phyloP scores from a whole-genome alignment of 1,284 basidiomycete genomes.

The Sphagnurus paluster region DNA sequence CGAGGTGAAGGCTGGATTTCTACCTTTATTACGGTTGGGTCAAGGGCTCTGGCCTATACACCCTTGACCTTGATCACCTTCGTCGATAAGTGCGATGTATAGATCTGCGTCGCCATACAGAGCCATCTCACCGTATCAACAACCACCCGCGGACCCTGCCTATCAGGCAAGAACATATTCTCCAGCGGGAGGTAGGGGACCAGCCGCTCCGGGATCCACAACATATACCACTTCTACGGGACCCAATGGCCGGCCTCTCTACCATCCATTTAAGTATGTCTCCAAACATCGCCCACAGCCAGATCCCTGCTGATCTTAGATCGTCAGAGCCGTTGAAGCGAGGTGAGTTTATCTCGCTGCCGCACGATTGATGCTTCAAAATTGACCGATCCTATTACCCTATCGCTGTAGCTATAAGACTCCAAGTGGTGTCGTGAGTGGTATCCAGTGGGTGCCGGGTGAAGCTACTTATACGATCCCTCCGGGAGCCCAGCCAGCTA shows the following conservation, averaged over 20 bases:
- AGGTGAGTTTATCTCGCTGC: slow-evolving; percentile 42
- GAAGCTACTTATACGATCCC: slow-evolving; percentile 64
- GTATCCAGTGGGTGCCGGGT: slow-evolving; percentile 76
- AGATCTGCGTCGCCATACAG: slow-evolving; percentile 15
- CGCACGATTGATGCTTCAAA: slow-evolving; percentile 7
- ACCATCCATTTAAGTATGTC: slow-evolving; percentile 71
- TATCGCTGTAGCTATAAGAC: slow-evolving; percentile 61
- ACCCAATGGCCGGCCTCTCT: slow-evolving; percentile 58
- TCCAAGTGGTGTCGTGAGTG: slow-evolving; percentile 59
- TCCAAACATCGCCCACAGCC: slow-evolving; percentile 9
- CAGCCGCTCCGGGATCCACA: slow-evolving; percentile 52
- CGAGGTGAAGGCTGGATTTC: neutral
- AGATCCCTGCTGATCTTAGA: slow-evolving; percentile 22
- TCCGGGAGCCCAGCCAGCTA: slow-evolving; percentile 57
- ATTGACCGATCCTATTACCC: slow-evolving; percentile 23
- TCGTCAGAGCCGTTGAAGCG: slow-evolving; percentile 60
- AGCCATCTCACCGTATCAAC: slow-evolving; percentile 30
- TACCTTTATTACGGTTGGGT: slow-evolving; percentile 5
- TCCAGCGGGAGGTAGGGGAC: slow-evolving; percentile 15
- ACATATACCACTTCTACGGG: slow-evolving; percentile 66
- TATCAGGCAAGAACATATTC: slow-evolving; percentile 19
- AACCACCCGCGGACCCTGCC: slow-evolving; percentile 21
- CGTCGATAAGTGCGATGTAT: slow-evolving; percentile 11
- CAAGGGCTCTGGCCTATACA: slow-evolving; percentile 9
- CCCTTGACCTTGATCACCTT: slow-evolving; percentile 1